phyloP scores from a whole-genome alignment of 805 yeast genomes.

The Ogataea pini region DNA sequence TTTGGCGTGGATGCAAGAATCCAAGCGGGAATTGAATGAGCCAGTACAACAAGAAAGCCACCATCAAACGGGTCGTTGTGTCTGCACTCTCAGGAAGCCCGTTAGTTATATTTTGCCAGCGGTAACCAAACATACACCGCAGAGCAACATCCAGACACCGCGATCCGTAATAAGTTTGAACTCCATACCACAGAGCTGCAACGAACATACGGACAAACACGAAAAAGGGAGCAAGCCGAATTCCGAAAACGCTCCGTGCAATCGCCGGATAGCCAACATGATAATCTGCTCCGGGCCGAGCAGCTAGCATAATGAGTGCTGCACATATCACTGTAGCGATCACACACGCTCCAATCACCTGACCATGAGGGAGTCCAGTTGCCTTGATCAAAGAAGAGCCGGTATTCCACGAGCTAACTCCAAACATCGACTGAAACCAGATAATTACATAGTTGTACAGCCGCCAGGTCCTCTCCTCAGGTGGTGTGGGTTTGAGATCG shows the following conservation, averaged over 20 bases:
- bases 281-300: slow-evolving; percentile 27
- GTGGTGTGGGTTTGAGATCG: slow-evolving; percentile 42
- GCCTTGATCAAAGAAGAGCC: slow-evolving; percentile 30
- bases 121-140: slow-evolving; percentile 24
- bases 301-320: slow-evolving; percentile 20
- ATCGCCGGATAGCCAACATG: slow-evolving; percentile 41
- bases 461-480: slow-evolving; percentile 39
- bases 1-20: slow-evolving; percentile 22
- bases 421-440: slow-evolving; percentile 30
- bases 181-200: slow-evolving; percentile 42
- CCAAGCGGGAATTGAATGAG: slow-evolving; percentile 23
- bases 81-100: slow-evolving; percentile 21
- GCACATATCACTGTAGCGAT: slow-evolving; percentile 17
- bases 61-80: slow-evolving; percentile 20
- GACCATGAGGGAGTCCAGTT: slow-evolving; percentile 24
- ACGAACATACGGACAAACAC: slow-evolving; percentile 39
- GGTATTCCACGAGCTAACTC: slow-evolving; percentile 35
- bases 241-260: slow-evolving; percentile 40
- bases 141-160: slow-evolving; percentile 36
- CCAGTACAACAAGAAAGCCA: slow-evolving; percentile 26
- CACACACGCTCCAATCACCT: slow-evolving; percentile 21
- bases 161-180: slow-evolving; percentile 39
- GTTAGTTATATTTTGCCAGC: slow-evolving; percentile 23
- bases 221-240: slow-evolving; percentile 36
- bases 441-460: slow-evolving; percentile 26